Percentiles rank a stretch among this genome's conserved stretches.
These are phyloP conservation scores for Podochytrium sp. DNA, from an alignment of 192 early-diverging fungal genomes.

Conservation along the genomic window DNA sequence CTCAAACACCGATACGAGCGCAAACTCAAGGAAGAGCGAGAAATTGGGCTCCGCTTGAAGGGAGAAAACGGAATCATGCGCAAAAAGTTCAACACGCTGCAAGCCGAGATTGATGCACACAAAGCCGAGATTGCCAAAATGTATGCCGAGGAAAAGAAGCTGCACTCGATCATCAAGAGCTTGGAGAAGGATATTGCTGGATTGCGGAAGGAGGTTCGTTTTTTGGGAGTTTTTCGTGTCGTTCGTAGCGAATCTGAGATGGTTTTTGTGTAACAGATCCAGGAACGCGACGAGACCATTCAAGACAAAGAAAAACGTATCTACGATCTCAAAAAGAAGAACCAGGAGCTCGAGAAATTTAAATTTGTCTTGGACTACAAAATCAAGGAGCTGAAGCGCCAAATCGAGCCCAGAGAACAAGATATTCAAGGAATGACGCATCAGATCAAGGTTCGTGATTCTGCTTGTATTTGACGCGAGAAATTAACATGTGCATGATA, in stretches of 20 bases:
- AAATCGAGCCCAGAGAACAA: constrained; percentile 65
- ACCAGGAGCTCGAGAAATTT: constrained; percentile 73
- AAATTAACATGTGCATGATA: constrained; percentile 17
- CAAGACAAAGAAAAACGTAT: constrained; percentile 69
- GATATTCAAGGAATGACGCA: constrained; percentile 64
- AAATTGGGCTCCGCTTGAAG: constrained; percentile 62
- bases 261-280: no score
- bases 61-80: constrained; percentile 70
- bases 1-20: constrained; percentile 61
- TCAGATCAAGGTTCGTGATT: constrained; percentile 56
- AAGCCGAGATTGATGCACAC: constrained; percentile 64
- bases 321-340: constrained; percentile 71
- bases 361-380: constrained; percentile 72
- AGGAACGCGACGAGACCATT: constrained; percentile 67
- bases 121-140: constrained; percentile 64
- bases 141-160: constrained; percentile 64
- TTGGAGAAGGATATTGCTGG: constrained; percentile 68
- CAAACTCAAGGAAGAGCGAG: constrained; percentile 61
- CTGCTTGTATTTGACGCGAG: background rate
- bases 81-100: constrained; percentile 68
- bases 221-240: background rate
- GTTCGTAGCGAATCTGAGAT: background rate
- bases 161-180: constrained; percentile 64
- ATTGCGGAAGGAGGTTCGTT: constrained; percentile 63
- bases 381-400: constrained; percentile 68